Conservation (phyloP, 2,329 filamentous ascomycete genomes). For the Ceratocystis smalleyi region DNA sequence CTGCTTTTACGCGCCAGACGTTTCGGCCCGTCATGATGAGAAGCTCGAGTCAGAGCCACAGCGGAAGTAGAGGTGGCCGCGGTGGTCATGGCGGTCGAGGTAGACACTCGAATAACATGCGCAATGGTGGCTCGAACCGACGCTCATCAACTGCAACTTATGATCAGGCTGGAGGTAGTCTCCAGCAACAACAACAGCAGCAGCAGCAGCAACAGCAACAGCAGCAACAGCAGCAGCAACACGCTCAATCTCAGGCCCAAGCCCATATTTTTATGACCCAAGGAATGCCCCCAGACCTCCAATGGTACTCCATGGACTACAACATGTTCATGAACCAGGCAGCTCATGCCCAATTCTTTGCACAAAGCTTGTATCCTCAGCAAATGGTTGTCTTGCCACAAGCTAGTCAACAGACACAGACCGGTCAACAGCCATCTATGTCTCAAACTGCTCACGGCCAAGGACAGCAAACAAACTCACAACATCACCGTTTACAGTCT, state of each 20-base stretch:
- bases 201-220: slow-evolving; percentile 4
- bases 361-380: not conserved
- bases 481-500: slow-evolving; percentile 11
- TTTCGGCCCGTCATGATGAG: slow-evolving; percentile 40
- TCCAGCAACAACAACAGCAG: slow-evolving; percentile 16
- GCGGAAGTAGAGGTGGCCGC: slow-evolving; percentile 29
- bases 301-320: slow-evolving; percentile 5
- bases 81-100: slow-evolving; percentile 29
- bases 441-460: not conserved
- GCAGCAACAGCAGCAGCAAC: slow-evolving; percentile 2
- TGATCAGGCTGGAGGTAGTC: slow-evolving; percentile 14
- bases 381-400: slow-evolving; percentile 2
- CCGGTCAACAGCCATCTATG: not conserved
- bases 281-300: not conserved
- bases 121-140: slow-evolving; percentile 32
- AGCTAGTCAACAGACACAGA: not conserved
- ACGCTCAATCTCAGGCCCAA: not conserved
- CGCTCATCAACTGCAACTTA: slow-evolving; percentile 32
- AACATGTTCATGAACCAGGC: not conserved
- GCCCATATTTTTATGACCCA: slow-evolving; percentile 19
- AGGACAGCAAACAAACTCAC: not conserved
- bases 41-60: slow-evolving; percentile 45
- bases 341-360: not conserved
- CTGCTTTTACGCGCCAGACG: slow-evolving; percentile 41
- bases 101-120: slow-evolving; percentile 30